Base-by-base conservation (phyloP, 83 land plant genomes). In the Thuja plicata region DNA sequence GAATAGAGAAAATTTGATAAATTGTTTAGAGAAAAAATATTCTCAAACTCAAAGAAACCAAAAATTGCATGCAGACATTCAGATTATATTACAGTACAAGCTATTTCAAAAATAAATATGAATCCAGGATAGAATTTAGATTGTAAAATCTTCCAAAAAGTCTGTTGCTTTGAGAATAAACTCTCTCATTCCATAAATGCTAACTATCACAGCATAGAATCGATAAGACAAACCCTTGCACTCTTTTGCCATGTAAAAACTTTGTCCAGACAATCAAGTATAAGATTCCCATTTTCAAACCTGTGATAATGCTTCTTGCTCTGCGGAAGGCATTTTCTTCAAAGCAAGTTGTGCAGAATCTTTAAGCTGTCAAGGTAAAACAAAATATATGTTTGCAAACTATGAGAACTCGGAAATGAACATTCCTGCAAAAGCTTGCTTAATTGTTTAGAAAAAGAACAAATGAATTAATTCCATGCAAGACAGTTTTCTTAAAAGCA, bases 221-320 rank as follows among this genome's bases (percentile, higher is more conserved):
- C 24, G 8, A 27, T 8, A 79, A 79, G 19, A 21, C 7, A 79
- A 35, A 79, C 48, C 41, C 12, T 80, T 41, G 48, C 11, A 41
- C n/a, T 15, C 19, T 54, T 54, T 21, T 41, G 1, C 84, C 19
- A 80, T 16, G 21, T 17, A 40, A 80, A 87, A 45, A 43, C 38
- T 9, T 57, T 45, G 70, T 13, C 88, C 71, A 55, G 35, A 41
- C 8, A 74, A 48, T 70, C 45, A 88, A 15, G 12, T 52, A 55
- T 45, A 30, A 82, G 48, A 54, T 27, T 38, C 50, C 60, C 54
- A 71, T 87, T n/a, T 46, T 74, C 88, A 27, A 46, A 96, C 99
- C 97, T 96, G 99, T 45, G 99, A 98, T 87, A 93, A 82, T 83
- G 97, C 99, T 89, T 98, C 99, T 92, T 98, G 91, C 87, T 97